A percentile compares a stretch with the other conserved stretches of the same genome.
Evolutionary conservation across 2,329 filamentous ascomycete genomes (phyloP).

Genomic region (Boeremia lycopersici): DNA sequence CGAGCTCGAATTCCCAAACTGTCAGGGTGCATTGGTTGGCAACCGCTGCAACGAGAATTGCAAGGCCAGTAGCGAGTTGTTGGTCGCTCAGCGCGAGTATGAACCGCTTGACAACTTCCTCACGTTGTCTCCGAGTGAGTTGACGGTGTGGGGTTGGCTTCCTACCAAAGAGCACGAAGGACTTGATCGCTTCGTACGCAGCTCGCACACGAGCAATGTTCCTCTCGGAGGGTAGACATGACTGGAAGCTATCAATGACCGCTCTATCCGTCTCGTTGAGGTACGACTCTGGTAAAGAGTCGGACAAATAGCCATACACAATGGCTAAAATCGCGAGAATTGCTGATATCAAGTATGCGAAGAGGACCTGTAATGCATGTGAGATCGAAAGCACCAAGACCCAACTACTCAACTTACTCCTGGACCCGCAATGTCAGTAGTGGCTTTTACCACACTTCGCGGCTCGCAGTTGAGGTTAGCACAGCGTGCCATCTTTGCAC

Average conservation of each 20-base stretch:
- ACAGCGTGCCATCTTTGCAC: not conserved
- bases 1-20: conserved; percentile 21
- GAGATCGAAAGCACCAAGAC: not conserved
- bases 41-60: conserved; percentile 24
- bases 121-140: conserved; percentile 16
- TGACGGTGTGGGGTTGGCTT: conserved; percentile 1
- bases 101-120: conserved; percentile 27
- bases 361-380: conserved; percentile 14
- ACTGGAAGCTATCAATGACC: conserved; percentile 15
- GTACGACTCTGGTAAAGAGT: conserved; percentile 20
- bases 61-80: conserved; percentile 29
- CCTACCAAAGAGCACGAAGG: not conserved
- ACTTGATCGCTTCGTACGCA: not conserved
- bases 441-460: conserved; percentile 9
- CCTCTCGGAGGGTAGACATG: conserved; percentile 1
- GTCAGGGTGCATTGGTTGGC: conserved; percentile 26
- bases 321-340: conserved; percentile 20
- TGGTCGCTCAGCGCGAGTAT: conserved; percentile 35
- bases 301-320: conserved; percentile 22
- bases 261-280: conserved; percentile 19
- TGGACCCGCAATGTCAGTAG: conserved; percentile 21
- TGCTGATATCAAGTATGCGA: conserved; percentile 21
- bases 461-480: conserved; percentile 10
- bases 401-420: conserved; percentile 11
- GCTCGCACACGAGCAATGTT: not conserved